Percentiles rank a stretch among this genome's conserved stretches.
phyloP scores from a whole-genome alignment of 2,329 filamentous ascomycete genomes.

The Coniochaeta sp. region DNA sequence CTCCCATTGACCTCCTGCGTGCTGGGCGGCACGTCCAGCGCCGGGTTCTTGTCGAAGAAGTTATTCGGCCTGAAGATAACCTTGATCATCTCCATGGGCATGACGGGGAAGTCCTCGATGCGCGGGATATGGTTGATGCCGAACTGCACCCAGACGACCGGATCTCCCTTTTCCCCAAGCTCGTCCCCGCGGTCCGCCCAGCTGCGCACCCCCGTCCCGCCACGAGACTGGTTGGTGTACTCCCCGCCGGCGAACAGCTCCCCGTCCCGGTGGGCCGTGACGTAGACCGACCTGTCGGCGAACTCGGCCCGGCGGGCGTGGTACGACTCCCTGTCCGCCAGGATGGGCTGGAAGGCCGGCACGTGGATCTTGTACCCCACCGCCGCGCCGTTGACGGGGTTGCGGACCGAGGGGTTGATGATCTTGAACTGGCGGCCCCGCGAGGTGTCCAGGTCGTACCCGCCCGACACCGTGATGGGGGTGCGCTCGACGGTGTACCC shows the following conservation, averaged over 20 bases:
- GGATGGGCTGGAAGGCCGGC: conserved; percentile 49
- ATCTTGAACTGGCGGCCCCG: conserved; percentile 51
- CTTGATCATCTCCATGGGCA: conserved; percentile 52
- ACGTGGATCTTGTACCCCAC: conserved; percentile 49
- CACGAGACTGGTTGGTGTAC: conserved; percentile 32
- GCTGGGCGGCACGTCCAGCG: conserved; percentile 39
- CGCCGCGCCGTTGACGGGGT: conserved; percentile 44
- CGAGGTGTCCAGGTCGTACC: conserved; percentile 37
- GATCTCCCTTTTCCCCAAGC: conserved; percentile 32
- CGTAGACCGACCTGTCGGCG: conserved; percentile 25
- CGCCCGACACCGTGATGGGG: conserved; percentile 34
- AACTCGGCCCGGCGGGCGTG: conserved; percentile 28
- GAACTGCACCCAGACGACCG: conserved; percentile 45
- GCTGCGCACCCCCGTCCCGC: conserved; percentile 22
- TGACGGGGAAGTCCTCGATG: conserved; percentile 60
- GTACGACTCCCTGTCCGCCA: conserved; percentile 32
- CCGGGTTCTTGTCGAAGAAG: conserved; percentile 44
- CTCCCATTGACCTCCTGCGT: conserved; percentile 33
- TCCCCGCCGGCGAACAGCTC: conserved; percentile 28
- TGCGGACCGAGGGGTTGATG: conserved; percentile 40
- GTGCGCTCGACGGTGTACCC: conserved; percentile 41
- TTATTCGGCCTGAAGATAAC: conserved; percentile 42
- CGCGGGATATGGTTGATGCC: conserved; percentile 54
- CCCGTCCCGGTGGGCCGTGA: conserved; percentile 25
- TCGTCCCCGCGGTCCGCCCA: conserved; percentile 31